Conservation (phyloP, 495 filamentous ascomycete species). For the Acidiella bohemica region DNA sequence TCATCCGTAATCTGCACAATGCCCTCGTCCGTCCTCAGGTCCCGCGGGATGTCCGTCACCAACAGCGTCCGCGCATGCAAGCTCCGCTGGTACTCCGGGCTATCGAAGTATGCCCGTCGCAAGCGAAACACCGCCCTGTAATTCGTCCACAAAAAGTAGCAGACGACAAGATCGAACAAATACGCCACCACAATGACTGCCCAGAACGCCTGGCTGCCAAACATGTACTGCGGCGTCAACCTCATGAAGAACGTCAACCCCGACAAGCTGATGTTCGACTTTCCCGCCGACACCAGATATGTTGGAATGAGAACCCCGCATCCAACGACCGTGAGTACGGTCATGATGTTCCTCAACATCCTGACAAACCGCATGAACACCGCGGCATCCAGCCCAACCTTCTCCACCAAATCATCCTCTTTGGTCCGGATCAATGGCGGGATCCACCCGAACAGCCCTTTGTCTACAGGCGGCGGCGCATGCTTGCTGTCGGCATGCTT, state of each 20-base stretch:
- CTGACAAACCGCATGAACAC: slow-evolving; percentile 77
- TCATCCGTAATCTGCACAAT: slow-evolving; percentile 65
- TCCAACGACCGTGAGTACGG: slow-evolving; percentile 56
- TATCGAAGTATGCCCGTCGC: slow-evolving; percentile 69
- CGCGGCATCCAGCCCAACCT: slow-evolving; percentile 77
- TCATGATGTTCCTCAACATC: slow-evolving; percentile 89
- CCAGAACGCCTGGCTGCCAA: slow-evolving; percentile 48
- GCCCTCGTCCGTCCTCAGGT: slow-evolving; percentile 67
- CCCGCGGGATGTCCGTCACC: slow-evolving; percentile 75
- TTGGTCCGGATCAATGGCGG: slow-evolving; percentile 59
- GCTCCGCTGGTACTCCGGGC: slow-evolving; percentile 76
- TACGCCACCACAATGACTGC: slow-evolving; percentile 71
- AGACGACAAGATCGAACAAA: slow-evolving; percentile 60
- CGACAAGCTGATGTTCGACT: slow-evolving; percentile 3
- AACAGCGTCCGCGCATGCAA: slow-evolving; percentile 84
- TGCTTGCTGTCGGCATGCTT: slow-evolving; percentile 88
- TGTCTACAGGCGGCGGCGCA: slow-evolving; percentile 79
- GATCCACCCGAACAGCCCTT: slow-evolving; percentile 75
- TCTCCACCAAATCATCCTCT: slow-evolving; percentile 60
- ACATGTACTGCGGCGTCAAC: slow-evolving; percentile 47
- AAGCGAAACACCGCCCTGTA: slow-evolving; percentile 59
- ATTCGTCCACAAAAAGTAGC: slow-evolving; percentile 77
- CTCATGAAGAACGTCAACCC: slow-evolving; percentile 30
- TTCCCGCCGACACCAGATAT: slow-evolving; percentile 50
- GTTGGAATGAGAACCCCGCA: slow-evolving; percentile 72